phyloP scores from a whole-genome alignment of 2,329 filamentous ascomycete genomes.

The Botryotinia convoluta region DNA sequence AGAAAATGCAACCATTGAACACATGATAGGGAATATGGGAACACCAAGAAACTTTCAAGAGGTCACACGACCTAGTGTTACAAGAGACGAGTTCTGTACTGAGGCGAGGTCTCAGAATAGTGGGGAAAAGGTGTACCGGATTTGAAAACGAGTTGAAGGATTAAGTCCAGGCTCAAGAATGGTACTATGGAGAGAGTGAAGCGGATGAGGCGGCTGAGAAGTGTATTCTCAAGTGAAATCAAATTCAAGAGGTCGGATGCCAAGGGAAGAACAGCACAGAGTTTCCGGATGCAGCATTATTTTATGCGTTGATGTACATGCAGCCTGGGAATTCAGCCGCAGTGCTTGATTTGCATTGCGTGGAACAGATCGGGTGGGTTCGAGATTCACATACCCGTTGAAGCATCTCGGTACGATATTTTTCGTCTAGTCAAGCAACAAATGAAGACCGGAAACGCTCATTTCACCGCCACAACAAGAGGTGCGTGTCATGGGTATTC shows the following conservation, averaged over 20 bases:
- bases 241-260: background rate
- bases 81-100: background rate
- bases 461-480: background rate
- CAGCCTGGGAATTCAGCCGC: background rate
- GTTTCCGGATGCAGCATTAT: background rate
- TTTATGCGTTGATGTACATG: background rate
- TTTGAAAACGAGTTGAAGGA: background rate
- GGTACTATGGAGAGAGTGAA: background rate
- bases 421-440: background rate
- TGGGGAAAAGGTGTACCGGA: background rate
- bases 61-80: background rate
- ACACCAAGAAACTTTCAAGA: background rate
- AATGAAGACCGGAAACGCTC: background rate
- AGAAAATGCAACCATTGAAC: background rate
- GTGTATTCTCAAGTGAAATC: background rate
- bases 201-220: background rate
- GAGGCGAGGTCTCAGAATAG: background rate
- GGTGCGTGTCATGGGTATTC: background rate
- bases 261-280: constrained; percentile 3
- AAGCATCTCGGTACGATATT: background rate
- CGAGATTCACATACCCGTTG: background rate
- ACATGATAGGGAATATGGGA: background rate
- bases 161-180: background rate
- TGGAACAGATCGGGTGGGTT: background rate
- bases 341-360: background rate